Conservation (phyloP, 352 stramenopile genomes). For the Thalassiosira mediterranea region DNA sequence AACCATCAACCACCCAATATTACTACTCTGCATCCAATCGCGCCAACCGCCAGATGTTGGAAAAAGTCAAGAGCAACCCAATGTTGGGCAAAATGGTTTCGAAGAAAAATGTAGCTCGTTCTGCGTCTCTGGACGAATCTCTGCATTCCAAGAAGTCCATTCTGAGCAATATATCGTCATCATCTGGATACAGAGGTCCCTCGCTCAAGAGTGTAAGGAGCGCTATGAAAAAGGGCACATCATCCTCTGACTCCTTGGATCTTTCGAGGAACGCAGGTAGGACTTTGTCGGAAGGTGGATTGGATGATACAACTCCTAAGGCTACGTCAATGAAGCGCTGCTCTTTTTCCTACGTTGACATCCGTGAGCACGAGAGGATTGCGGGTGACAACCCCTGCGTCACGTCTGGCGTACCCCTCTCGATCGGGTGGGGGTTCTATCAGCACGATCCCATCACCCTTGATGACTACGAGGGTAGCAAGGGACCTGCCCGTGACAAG, state of each 20-base stretch:
- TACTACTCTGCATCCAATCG: conserved; percentile 43
- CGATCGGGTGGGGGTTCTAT: conserved; percentile 67
- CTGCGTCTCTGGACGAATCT: conserved; percentile 30
- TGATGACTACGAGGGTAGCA: conserved; percentile 63
- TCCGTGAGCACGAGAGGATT: conserved; percentile 78
- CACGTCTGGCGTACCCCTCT: conserved; percentile 67
- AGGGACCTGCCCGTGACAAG: conserved; percentile 50
- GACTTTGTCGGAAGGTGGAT: not conserved
- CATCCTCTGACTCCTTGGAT: not conserved
- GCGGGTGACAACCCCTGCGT: conserved; percentile 79
- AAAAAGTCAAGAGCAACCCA: conserved; percentile 44
- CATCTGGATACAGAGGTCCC: conserved; percentile 38
- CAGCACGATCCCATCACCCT: conserved; percentile 57
- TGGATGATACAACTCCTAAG: not conserved
- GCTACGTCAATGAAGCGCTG: conserved; percentile 32
- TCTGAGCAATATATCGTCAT: not conserved
- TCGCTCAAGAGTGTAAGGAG: conserved; percentile 19
- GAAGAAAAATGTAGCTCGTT: conserved; percentile 2
- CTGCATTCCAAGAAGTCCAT: conserved; percentile 20
- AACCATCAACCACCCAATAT: conserved; percentile 23
- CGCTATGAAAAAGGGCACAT: conserved; percentile 23
- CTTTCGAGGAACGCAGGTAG: not conserved
- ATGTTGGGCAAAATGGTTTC: not conserved
- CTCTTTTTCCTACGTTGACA: conserved; percentile 54
- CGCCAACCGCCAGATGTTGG: conserved; percentile 20